These are phyloP conservation scores for Pichia kluyveri DNA, from an alignment of 805 yeast species.

Conservation along the genomic window DNA sequence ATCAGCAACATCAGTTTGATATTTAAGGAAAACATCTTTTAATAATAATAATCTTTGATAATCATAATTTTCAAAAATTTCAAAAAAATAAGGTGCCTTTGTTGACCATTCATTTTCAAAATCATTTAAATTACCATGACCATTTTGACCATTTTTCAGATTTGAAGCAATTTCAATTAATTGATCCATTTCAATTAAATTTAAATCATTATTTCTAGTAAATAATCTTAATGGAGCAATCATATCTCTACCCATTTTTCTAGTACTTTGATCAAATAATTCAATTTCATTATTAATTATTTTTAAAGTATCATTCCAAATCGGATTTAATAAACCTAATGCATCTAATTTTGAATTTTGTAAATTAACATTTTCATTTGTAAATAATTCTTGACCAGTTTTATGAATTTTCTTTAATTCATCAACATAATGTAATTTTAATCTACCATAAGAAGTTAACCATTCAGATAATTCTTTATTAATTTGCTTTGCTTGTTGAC, in stretches of 20 bases:
- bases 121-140: constrained; percentile 23
- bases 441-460: constrained; percentile 44
- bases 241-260: constrained; percentile 45
- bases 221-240: constrained; percentile 45
- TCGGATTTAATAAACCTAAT: constrained; percentile 33
- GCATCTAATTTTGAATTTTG: constrained; percentile 41
- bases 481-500: constrained; percentile 42
- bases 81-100: constrained; percentile 69
- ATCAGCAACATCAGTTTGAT: constrained; percentile 53
- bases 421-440: constrained; percentile 38
- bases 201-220: constrained; percentile 41
- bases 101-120: constrained; percentile 62
- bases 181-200: constrained; percentile 33
- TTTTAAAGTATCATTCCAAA: constrained; percentile 37
- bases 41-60: constrained; percentile 49
- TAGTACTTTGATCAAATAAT: constrained; percentile 36
- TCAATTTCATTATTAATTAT: constrained; percentile 37
- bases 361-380: constrained; percentile 29
- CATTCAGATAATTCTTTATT: constrained; percentile 56
- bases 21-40: constrained; percentile 58
- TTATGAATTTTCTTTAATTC: constrained; percentile 34
- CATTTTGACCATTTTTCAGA: constrained; percentile 6
- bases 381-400: constrained; percentile 28
- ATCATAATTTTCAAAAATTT: constrained; percentile 67
- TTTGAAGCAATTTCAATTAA: constrained; percentile 19